phyloP scores from a whole-genome alignment of 441 rosid species.

The Lepidium campestre region DNA sequence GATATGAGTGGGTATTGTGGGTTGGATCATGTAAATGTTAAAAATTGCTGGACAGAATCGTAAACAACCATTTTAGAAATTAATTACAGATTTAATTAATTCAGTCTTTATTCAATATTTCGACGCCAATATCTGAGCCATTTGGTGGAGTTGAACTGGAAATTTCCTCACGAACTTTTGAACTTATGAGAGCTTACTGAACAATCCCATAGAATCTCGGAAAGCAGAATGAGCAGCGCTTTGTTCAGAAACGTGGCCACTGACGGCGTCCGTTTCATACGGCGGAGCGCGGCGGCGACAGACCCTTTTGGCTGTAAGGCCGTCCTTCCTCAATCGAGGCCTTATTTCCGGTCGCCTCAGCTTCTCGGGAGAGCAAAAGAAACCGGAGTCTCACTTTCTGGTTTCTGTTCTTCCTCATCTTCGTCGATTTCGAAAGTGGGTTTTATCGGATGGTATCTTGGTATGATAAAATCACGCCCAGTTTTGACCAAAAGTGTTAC shows the following conservation, averaged over 20 bases:
- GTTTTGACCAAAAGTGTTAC: slow-evolving; percentile 71
- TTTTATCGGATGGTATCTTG: slow-evolving; percentile 77
- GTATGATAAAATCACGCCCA: slow-evolving; percentile 74
- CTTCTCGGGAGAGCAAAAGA: slow-evolving; percentile 34
- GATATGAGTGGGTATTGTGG: too few relatives aligned
- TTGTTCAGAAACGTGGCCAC: slow-evolving; percentile 28
- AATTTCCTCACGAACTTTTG: background rate
- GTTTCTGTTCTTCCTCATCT: slow-evolving; percentile 28
- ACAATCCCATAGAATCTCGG: background rate
- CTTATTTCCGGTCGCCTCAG: slow-evolving; percentile 34
- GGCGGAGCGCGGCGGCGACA: background rate
- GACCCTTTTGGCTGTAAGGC: slow-evolving; percentile 6
- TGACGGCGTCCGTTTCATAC: background rate
- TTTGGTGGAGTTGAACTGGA: background rate
- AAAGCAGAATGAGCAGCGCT: slow-evolving; percentile 36
- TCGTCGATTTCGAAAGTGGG: slow-evolving; percentile 27
- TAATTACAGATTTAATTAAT: too few relatives aligned
- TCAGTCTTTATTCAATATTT: too few relatives aligned
- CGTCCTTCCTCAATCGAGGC: slow-evolving; percentile 23
- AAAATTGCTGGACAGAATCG: too few relatives aligned
- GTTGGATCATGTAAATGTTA: too few relatives aligned
- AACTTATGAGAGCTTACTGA: background rate
- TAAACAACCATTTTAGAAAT: too few relatives aligned
- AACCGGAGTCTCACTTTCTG: slow-evolving; percentile 15
- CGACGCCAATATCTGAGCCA: too few relatives aligned